Evolutionary conservation across 2,329 filamentous ascomycete species (phyloP), one percentile per base, ranked within the genome.

Genomic region (Corynespora cassiicola): DNA sequence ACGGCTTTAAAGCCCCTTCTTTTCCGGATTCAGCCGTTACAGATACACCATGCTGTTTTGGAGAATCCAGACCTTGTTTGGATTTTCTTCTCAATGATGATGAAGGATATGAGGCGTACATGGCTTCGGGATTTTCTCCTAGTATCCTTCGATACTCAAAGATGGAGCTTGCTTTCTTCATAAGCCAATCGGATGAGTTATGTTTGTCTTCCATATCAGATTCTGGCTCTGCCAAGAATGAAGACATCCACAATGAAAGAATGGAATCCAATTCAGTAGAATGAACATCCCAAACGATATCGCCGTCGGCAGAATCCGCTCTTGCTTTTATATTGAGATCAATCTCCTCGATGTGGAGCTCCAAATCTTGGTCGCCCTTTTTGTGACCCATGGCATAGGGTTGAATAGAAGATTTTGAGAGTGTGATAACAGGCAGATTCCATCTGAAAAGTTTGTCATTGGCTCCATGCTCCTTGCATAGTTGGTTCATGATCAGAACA

Each of bases 221-320:
- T 6, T 26, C 23, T 19, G 11, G 6, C 16, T 14, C 23, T 12
- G 15, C 18, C 19, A 5, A 9, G 17, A 22, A 30, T 8, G 30
- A 39, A 16, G 34, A 34, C 21, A 42, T 28, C 34, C 39, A 42
- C 23, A 42, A 23, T 7, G 39, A 44, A 4, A 44, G 20, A 5
- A 39, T 28, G 14, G 35, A 35, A 27, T 44, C 40, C 5, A 39
- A 16, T 28, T 39, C 36, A 6, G 28, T 16, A 14, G 31, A 14
- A 18, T 17, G 23, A n/a, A 42, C 18, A 6, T 26, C 8, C 39
- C 39, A 42, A 12, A 28, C 35, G 16, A 6, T 17, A 9, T 41
- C 16, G 23, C 20, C 17, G 38, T 17, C n/a, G 34, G 17, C 15
- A 12, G 27, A n/a, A 42, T 27, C 12, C 3, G 15, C 9, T 42